phyloP scores from a whole-genome alignment of 2,329 filamentous ascomycete genomes.

The Emericellopsis atlantica region DNA sequence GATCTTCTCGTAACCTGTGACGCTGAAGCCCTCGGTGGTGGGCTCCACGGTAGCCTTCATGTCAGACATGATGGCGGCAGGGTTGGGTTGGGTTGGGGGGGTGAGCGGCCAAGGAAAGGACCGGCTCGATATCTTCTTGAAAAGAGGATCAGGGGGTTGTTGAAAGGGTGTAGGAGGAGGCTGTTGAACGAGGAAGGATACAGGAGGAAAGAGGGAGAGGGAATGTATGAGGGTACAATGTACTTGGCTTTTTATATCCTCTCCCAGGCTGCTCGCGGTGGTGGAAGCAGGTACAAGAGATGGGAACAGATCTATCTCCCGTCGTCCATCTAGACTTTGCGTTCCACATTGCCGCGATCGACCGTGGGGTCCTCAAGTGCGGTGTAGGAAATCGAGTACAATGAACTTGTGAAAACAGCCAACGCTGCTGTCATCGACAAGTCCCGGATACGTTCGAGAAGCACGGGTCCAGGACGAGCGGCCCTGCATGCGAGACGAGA shows the following conservation, averaged over 20 bases:
- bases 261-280: too few species aligned
- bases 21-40: constrained; percentile 54
- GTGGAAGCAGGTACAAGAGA: too few species aligned
- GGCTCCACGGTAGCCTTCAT: constrained; percentile 53
- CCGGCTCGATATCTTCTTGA: neutral
- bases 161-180: neutral
- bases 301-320: too few species aligned
- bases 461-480: too few species aligned
- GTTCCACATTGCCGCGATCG: too few species aligned
- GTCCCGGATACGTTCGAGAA: too few species aligned
- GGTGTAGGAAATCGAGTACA: too few species aligned
- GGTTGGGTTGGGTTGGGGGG: neutral
- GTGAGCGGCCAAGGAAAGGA: constrained; percentile 4
- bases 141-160: constrained; percentile 1
- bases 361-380: too few species aligned
- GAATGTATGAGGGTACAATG: neutral
- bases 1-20: constrained; percentile 65
- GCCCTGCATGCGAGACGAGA: too few species aligned
- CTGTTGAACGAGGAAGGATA: neutral
- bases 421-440: too few species aligned
- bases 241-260: neutral
- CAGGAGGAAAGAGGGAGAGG: neutral
- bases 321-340: too few species aligned
- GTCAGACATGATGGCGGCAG: constrained; percentile 46
- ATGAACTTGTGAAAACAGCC: too few species aligned